A percentile compares a stretch with the other conserved stretches of the same genome.
Evolutionary conservation across 192 early-diverging fungal species (phyloP).

Genomic region (Coemansia sp.): DNA sequence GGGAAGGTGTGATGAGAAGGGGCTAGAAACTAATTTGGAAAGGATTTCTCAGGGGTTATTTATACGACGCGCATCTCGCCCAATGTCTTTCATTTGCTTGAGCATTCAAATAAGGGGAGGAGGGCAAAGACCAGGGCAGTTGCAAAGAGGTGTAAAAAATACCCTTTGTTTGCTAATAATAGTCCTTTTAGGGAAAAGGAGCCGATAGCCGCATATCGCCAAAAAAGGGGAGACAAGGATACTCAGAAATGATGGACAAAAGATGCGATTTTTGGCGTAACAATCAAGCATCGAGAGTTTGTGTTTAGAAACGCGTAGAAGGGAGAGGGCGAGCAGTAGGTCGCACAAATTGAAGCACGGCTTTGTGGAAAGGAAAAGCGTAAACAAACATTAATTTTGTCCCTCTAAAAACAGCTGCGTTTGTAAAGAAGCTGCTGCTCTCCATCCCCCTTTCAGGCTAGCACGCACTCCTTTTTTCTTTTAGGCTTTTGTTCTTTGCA

Average conservation of each 20-base stretch:
- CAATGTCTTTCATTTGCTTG: not conserved
- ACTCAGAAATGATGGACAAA: slow-evolving; percentile 13
- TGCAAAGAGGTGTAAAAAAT: not conserved
- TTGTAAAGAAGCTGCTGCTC: not conserved
- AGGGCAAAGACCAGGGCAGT: not conserved
- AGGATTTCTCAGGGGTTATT: slow-evolving; percentile 3
- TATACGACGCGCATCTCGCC: not conserved
- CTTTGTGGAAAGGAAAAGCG: not conserved
- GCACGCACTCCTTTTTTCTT: not conserved
- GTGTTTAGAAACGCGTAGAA: not conserved
- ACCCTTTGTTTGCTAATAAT: not conserved
- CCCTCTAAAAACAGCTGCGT: not conserved
- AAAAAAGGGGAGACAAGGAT: slow-evolving; percentile 2
- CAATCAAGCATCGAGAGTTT: not conserved
- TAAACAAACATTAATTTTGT: not conserved
- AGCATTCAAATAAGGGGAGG: not conserved
- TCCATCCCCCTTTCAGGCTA: not conserved
- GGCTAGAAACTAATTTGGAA: not conserved
- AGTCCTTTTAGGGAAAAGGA: not conserved
- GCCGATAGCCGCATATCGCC: not conserved
- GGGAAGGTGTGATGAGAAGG: slow-evolving; percentile 1
- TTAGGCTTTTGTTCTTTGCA: not conserved
- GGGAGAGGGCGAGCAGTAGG: not conserved
- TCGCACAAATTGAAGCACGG: too few relatives aligned
- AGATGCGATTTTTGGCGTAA: not conserved